phyloP scores from a whole-genome alignment of 768 basidiomycete genomes.

The Pleurotus salmoneostramineus region DNA sequence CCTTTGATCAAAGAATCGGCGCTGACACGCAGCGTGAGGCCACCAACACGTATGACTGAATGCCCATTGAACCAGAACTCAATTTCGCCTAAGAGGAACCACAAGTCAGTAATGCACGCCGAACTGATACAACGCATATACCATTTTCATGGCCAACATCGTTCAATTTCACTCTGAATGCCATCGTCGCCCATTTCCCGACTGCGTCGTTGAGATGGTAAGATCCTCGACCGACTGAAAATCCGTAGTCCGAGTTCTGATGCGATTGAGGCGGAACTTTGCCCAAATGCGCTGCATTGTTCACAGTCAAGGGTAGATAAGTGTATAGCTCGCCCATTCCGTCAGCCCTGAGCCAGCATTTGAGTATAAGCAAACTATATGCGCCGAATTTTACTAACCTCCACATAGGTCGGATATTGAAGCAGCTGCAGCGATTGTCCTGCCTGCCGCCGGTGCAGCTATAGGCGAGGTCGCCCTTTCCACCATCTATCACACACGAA shows the following conservation, averaged over 20 bases:
- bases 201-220: slow-evolving; percentile 51
- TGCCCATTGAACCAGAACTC: slow-evolving; percentile 62
- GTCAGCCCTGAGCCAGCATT: slow-evolving; percentile 31
- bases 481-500: slow-evolving; percentile 48
- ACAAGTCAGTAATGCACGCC: too few species aligned
- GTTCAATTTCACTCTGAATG: slow-evolving; percentile 71
- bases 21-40: slow-evolving; percentile 43
- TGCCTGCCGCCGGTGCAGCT: slow-evolving; percentile 68
- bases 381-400: slow-evolving; percentile 33
- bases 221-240: slow-evolving; percentile 63
- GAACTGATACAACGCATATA: slow-evolving; percentile 22
- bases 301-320: slow-evolving; percentile 52
- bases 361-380: neutral
- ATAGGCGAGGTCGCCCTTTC: slow-evolving; percentile 53
- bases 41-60: slow-evolving; percentile 46
- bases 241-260: slow-evolving; percentile 55
- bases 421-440: slow-evolving; percentile 59
- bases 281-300: slow-evolving; percentile 39
- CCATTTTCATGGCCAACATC: slow-evolving; percentile 56
- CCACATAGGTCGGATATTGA: slow-evolving; percentile 75
- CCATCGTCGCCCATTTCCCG: slow-evolving; percentile 56
- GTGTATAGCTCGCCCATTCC: slow-evolving; percentile 65
- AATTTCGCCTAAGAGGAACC: slow-evolving; percentile 66
- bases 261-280: slow-evolving; percentile 45
- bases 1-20: slow-evolving; percentile 51